Conservation (phyloP, 202 grass and related monocot species). For the Dendrocalamus latiflorus region DNA sequence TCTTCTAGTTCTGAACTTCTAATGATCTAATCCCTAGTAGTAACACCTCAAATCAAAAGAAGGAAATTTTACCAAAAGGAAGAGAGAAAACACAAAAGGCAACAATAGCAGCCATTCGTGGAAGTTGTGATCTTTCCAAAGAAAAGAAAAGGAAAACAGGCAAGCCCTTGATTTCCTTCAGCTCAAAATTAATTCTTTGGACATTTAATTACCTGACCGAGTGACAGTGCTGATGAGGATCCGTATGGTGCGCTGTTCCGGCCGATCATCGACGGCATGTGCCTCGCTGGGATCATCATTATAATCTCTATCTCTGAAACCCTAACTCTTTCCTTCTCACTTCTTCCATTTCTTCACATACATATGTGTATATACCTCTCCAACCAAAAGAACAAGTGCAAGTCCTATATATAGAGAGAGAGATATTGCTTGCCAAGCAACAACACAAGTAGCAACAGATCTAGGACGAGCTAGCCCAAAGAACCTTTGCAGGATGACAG, state of each 20-base stretch:
- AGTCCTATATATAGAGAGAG: conserved; percentile 6
- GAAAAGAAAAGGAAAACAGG: background rate
- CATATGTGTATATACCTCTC: background rate
- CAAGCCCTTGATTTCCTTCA: background rate
- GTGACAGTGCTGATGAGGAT: conserved; percentile 82
- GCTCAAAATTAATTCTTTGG: background rate
- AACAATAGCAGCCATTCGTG: background rate
- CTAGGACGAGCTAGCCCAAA: conserved; percentile 35
- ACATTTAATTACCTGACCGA: conserved; percentile 58
- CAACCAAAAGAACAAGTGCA: background rate
- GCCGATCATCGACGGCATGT: conserved; percentile 84
- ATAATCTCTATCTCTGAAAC: conserved; percentile 28
- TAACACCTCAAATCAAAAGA: conserved; percentile 3
- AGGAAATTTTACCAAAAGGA: background rate
- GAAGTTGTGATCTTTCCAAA: background rate
- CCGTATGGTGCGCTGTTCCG: conserved; percentile 55
- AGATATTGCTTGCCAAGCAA: conserved; percentile 45
- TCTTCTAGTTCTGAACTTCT: background rate
- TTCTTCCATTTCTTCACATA: conserved; percentile 37
- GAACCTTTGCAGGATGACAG: background rate
- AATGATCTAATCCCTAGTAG: background rate
- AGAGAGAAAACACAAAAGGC: background rate
- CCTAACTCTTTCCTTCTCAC: conserved; percentile 37
- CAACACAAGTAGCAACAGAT: too few relatives aligned
- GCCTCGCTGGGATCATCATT: conserved; percentile 93